Percentiles rank a stretch among this genome's conserved stretches.
Evolutionary conservation across 441 rosid genomes (phyloP).

Genomic region (Pelargonium citronellum): DNA sequence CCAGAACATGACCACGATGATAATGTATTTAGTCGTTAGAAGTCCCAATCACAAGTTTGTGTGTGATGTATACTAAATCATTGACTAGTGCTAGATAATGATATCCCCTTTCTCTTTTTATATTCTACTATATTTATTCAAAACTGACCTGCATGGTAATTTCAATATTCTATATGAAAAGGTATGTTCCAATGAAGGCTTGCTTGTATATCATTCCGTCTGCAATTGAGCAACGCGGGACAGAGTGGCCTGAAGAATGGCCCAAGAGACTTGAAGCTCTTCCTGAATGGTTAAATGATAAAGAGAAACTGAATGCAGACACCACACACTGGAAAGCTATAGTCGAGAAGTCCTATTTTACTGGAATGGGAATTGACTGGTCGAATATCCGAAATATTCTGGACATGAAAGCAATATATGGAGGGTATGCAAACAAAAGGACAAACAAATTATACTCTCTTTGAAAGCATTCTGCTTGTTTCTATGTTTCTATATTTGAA

Average conservation of each 20-base stretch:
- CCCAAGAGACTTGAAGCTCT: conserved; percentile 75
- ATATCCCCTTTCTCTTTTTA: background rate
- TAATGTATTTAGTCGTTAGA: background rate
- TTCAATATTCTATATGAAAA: conserved; percentile 22
- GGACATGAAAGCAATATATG: conserved; percentile 96
- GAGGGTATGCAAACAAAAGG: conserved; percentile 56
- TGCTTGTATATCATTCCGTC: conserved; percentile 80
- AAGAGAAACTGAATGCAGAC: conserved; percentile 79
- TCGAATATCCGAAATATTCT: conserved; percentile 69
- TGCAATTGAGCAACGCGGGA: conserved; percentile 56
- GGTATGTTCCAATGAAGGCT: conserved; percentile 80
- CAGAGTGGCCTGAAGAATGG: conserved; percentile 95
- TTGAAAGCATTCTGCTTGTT: background rate
- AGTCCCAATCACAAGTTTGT: background rate
- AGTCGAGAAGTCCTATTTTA: conserved; percentile 67
- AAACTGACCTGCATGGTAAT: background rate
- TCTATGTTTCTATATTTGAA: background rate
- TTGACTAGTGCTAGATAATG: background rate
- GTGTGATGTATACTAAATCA: background rate
- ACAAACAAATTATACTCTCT: background rate
- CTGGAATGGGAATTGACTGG: conserved; percentile 85
- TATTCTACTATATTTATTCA: background rate
- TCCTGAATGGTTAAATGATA: conserved; percentile 84
- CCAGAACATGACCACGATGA: background rate
- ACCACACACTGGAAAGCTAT: conserved; percentile 82